phyloP scores from a whole-genome alignment of 2,329 filamentous ascomycete species.

The Penicillium sp. region DNA sequence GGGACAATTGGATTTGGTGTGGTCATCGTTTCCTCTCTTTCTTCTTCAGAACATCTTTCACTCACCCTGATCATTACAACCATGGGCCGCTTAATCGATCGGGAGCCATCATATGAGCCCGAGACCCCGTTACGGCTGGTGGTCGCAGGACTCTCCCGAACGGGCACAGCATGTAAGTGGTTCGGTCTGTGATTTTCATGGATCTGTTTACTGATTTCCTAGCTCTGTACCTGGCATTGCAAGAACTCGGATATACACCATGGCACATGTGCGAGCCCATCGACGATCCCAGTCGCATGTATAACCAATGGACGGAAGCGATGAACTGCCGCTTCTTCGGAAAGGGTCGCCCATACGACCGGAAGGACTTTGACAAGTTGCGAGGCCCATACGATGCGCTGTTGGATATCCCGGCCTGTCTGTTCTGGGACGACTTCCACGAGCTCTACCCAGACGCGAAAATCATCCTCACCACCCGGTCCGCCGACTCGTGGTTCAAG shows the following conservation, averaged over 20 bases:
- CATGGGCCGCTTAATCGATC: slow-evolving; percentile 5
- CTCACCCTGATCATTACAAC: background rate
- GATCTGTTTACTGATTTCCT: background rate
- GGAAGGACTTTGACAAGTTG: slow-evolving; percentile 9
- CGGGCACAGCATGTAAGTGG: slow-evolving; percentile 10
- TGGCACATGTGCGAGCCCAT: slow-evolving; percentile 14
- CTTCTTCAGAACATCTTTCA: background rate
- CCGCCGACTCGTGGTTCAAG: slow-evolving; percentile 10
- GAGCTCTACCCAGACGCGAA: slow-evolving; percentile 7
- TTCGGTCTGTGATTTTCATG: too few species aligned
- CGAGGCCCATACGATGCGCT: slow-evolving; percentile 9
- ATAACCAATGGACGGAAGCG: slow-evolving; percentile 13
- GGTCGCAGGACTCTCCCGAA: slow-evolving; percentile 9
- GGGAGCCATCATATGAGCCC: slow-evolving; percentile 1
- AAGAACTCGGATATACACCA: slow-evolving; percentile 12
- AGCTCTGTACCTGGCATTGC: slow-evolving; percentile 10
- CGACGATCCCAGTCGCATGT: slow-evolving; percentile 9
- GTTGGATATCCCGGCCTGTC: slow-evolving; percentile 10
- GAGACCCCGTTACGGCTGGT: slow-evolving; percentile 4
- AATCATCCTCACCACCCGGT: slow-evolving; percentile 10
- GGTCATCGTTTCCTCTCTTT: background rate
- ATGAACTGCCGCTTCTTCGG: slow-evolving; percentile 8
- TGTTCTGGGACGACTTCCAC: slow-evolving; percentile 11
- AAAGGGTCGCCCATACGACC: background rate
- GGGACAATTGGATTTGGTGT: too few species aligned